phyloP scores from a whole-genome alignment of 192 early-diverging fungal species.

The Backusella circina region DNA sequence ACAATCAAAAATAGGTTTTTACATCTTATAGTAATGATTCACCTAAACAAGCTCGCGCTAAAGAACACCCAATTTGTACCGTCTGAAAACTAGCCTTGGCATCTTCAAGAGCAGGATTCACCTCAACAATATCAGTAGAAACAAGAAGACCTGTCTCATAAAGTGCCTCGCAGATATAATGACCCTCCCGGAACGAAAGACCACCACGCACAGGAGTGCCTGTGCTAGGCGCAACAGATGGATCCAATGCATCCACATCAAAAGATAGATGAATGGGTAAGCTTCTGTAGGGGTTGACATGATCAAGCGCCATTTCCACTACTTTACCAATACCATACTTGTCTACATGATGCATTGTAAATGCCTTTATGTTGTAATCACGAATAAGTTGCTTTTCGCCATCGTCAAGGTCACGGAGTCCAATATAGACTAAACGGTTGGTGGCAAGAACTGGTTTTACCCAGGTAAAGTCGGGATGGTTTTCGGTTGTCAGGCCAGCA shows the following conservation, averaged over 20 bases:
- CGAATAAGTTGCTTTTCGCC: constrained; percentile 84
- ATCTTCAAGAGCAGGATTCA: constrained; percentile 85
- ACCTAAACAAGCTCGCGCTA: constrained; percentile 81
- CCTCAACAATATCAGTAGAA: constrained; percentile 91
- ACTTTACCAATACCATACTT: constrained; percentile 89
- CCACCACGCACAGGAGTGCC: constrained; percentile 96
- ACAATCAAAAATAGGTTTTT: background rate
- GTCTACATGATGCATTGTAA: constrained; percentile 96
- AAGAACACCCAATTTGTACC: constrained; percentile 85
- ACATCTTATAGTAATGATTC: constrained; percentile 73
- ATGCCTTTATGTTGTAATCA: constrained; percentile 86
- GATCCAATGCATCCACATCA: constrained; percentile 96
- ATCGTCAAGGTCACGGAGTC: constrained; percentile 89
- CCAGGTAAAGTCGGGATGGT: constrained; percentile 72
- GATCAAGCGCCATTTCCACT: constrained; percentile 89
- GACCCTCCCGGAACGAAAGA: constrained; percentile 93
- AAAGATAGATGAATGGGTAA: constrained; percentile 87
- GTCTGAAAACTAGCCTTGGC: constrained; percentile 77
- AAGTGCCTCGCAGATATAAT: constrained; percentile 93
- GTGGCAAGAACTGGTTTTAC: constrained; percentile 69
- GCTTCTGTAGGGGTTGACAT: constrained; percentile 70
- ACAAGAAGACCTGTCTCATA: constrained; percentile 87
- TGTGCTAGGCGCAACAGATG: constrained; percentile 89
- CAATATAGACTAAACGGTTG: constrained; percentile 90
- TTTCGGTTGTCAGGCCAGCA: constrained; percentile 68